Evolutionary conservation across 805 yeast genomes (phyloP), one percentile per base, ranked within the genome.

Genomic region (Teunomyces tritomae): DNA sequence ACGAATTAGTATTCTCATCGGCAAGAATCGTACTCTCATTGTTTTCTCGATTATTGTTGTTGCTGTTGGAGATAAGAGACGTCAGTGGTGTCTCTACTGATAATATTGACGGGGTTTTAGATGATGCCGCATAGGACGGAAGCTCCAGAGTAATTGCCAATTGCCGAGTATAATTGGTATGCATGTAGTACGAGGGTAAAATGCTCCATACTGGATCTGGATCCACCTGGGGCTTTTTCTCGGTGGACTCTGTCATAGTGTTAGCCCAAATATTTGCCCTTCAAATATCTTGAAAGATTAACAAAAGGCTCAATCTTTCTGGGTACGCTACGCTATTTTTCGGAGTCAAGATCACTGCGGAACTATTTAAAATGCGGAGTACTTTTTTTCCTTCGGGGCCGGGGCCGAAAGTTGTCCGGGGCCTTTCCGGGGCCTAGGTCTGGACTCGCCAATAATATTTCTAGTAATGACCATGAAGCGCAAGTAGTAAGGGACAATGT

Each of bases 141-240:
- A 63, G 64, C 13, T 54, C 62, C 10, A 8, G 37, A 41, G 27
- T 16, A 13, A 28, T 35, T 10, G 33, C 13, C 35, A 49, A 28
- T 51, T 49, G 37, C 8, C 40, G 40, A 10, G 40, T 37, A 26
- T 37, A 61, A 6, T 52, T 48, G 8, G 60, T 50, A 48, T 59
- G 68, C 71, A 71, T 67, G 26, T 62, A 62, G 53, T 72, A 72
- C 34, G 72, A 65, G 6, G 77, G 77, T 16, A 72, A 50, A 10
- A 72, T 72, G 14, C 63, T 58, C 72, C 74, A 69, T 11, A 70
- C 52, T 1, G 72, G 73, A 32, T 58, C 50, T 8, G 45, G 9
- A 5, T 32, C 40, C 28, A 10, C 8, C 10, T 20, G 27, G 8
- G 28, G 8, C 16, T 13, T 36, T n/a, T 20, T 36, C 13, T 20